Percentiles rank a stretch among this genome's conserved stretches.
Conservation (phyloP, 2,329 filamentous ascomycete genomes). For the Diaporthe sp. region DNA sequence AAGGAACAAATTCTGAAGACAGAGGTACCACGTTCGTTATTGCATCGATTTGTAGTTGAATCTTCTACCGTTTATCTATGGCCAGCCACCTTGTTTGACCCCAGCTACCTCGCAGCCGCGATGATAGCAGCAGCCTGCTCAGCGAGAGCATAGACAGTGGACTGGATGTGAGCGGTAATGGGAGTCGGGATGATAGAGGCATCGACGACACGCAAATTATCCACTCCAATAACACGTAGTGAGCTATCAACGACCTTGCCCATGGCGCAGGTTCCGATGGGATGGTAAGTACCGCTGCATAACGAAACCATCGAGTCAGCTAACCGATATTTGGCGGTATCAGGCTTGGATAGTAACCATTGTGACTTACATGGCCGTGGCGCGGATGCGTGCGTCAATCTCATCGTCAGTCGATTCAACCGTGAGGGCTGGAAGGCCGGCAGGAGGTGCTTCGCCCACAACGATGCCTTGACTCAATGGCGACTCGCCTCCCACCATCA, state of each 20-base stretch:
- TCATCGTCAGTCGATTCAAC: slow-evolving; percentile 22
- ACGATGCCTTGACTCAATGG: slow-evolving; percentile 22
- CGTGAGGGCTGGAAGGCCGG: slow-evolving; percentile 9
- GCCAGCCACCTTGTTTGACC: background rate
- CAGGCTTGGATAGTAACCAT: too few relatives aligned
- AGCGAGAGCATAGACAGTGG: slow-evolving; percentile 52
- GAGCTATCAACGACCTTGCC: slow-evolving; percentile 46
- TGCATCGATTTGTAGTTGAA: background rate
- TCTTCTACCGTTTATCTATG: background rate
- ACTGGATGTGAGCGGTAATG: slow-evolving; percentile 50
- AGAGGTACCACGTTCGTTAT: background rate
- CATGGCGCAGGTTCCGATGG: slow-evolving; percentile 41
- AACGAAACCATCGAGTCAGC: background rate
- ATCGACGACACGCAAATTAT: slow-evolving; percentile 51
- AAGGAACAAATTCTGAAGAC: background rate
- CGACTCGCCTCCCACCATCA: background rate
- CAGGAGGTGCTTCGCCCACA: slow-evolving; percentile 11
- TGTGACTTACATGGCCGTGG: slow-evolving; percentile 10
- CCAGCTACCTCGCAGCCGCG: background rate
- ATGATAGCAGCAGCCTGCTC: slow-evolving; percentile 53
- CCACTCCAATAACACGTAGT: slow-evolving; percentile 42
- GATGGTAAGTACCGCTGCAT: slow-evolving; percentile 13
- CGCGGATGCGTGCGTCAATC: slow-evolving; percentile 15
- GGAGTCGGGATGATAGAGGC: slow-evolving; percentile 52
- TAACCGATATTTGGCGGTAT: too few relatives aligned